phyloP scores from a whole-genome alignment of 345 rosid genomes.

The Camelina laxa region DNA sequence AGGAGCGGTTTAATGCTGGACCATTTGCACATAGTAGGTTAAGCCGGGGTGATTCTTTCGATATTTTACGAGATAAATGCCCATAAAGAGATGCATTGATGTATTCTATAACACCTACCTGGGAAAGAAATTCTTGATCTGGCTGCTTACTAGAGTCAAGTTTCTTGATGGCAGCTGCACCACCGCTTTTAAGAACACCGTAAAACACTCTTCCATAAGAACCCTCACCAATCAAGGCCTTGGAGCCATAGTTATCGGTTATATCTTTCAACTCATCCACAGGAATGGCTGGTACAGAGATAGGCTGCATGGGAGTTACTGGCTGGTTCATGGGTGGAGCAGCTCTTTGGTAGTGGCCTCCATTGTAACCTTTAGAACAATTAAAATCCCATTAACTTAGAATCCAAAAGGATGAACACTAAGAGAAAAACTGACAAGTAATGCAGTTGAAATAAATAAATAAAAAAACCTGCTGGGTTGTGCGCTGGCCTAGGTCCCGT shows the following conservation, averaged over 20 bases:
- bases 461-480: slow-evolving; percentile 52
- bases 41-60: neutral
- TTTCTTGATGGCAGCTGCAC: slow-evolving; percentile 74
- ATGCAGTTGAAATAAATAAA: neutral
- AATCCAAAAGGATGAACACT: neutral
- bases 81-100: neutral
- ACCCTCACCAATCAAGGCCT: slow-evolving; percentile 83
- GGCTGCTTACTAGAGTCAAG: slow-evolving; percentile 92
- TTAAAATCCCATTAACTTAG: neutral
- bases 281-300: slow-evolving; percentile 57
- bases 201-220: slow-evolving; percentile 88
- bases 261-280: slow-evolving; percentile 65
- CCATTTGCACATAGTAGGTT: neutral
- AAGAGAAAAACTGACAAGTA: slow-evolving; percentile 16
- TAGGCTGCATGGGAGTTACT: slow-evolving; percentile 50
- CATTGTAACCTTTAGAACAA: slow-evolving; percentile 52
- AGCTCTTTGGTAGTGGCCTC: slow-evolving; percentile 49
- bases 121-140: slow-evolving; percentile 82
- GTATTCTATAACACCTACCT: slow-evolving; percentile 49
- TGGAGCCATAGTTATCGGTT: slow-evolving; percentile 67
- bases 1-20: neutral
- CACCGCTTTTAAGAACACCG: slow-evolving; percentile 68
- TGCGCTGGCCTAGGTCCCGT: slow-evolving; percentile 49
- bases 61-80: neutral
- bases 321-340: slow-evolving; percentile 50